A percentile compares a stretch with the other conserved stretches of the same genome.
These are phyloP conservation scores for Phytophthora pini DNA, from an alignment of 352 stramenopile species.

Conservation along the genomic window DNA sequence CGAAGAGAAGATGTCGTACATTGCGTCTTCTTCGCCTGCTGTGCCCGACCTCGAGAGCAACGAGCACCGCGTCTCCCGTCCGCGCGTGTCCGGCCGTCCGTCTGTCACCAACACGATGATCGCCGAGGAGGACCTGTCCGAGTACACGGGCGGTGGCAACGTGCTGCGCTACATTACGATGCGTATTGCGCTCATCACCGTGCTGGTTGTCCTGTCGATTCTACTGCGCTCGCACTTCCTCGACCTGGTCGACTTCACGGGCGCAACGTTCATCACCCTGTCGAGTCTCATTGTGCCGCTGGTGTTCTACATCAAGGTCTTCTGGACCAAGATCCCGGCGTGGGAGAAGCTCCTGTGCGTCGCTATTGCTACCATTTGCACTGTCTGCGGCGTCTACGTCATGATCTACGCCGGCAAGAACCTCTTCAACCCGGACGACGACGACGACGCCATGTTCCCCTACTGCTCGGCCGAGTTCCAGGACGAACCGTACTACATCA, in stretches of 20 bases:
- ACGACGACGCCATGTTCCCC: constrained; percentile 43
- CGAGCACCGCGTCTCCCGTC: constrained; percentile 2
- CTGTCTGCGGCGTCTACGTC: constrained; percentile 44
- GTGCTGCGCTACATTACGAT: constrained; percentile 42
- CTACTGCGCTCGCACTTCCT: constrained; percentile 54
- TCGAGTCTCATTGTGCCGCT: constrained; percentile 48
- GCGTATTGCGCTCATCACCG: constrained; percentile 42
- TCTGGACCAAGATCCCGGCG: constrained; percentile 45
- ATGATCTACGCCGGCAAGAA: constrained; percentile 43
- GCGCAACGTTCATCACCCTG: constrained; percentile 25
- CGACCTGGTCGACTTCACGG: constrained; percentile 57
- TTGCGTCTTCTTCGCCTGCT: constrained; percentile 24
- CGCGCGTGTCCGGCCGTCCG: constrained; percentile 9
- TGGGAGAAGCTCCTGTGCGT: constrained; percentile 52
- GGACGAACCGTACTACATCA: constrained; percentile 64
- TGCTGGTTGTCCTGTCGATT: constrained; percentile 45
- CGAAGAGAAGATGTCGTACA: constrained; percentile 44
- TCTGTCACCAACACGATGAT: constrained; percentile 25
- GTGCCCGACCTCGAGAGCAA: constrained; percentile 38
- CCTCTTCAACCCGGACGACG: constrained; percentile 29
- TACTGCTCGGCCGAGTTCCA: constrained; percentile 63
- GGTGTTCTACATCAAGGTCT: constrained; percentile 58
- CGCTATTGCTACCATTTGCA: constrained; percentile 35
- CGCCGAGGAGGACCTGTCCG: constrained; percentile 37
- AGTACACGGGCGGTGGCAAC: constrained; percentile 45